Base-by-base conservation (phyloP, 2,329 filamentous ascomycete species). In the Pseudocercospora pini-densiflorae region DNA sequence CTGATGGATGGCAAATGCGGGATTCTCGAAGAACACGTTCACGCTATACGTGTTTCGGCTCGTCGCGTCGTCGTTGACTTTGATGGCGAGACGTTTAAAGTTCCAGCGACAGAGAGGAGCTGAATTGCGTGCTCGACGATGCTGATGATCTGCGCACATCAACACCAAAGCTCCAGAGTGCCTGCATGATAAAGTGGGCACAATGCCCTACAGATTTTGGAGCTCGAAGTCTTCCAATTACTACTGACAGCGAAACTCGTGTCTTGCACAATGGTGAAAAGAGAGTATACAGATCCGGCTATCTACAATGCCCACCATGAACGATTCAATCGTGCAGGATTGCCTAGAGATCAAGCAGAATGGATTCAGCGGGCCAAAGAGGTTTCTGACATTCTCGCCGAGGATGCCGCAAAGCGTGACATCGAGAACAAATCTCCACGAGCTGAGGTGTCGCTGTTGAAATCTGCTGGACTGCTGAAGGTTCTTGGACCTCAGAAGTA, bases 361-460 rank as follows among this genome's bases (percentile, higher is more conserved):
- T 87, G 85, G 85, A 68, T 86, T 7, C 72, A 75, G 3, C 79
- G 85, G 53, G 85, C 84, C 12, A 76, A 77, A n/a, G 78, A 82
- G 29, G 84, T 87, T 2, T 78, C 83, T 3, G 76, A 81, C 8
- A 81, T 86, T n/a, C 77, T 87, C 1, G 79, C 80, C 8, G 70
- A 77, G n/a, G 85, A 87, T 72, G 84, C 81, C 0, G 78, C 78
- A 0, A 72, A 79, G 49, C 74, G 85, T 60, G 84, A 87, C 57
- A 79, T 81, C 54, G 84, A 84, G 63, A 84, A 86, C 68, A 86
- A 84, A 67, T 82, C 83, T 1, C 85, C 85, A 1, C 76, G 76
- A 1, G 83, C 83, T 0, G 85, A 87, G 67, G 75, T 87, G 2
- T 76, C 80, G 0, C 76, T 87, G 1, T 77, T 87, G 10, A 87